Conservation (phyloP, 177 flowering plant genomes). For the Telopea speciosissima region DNA sequence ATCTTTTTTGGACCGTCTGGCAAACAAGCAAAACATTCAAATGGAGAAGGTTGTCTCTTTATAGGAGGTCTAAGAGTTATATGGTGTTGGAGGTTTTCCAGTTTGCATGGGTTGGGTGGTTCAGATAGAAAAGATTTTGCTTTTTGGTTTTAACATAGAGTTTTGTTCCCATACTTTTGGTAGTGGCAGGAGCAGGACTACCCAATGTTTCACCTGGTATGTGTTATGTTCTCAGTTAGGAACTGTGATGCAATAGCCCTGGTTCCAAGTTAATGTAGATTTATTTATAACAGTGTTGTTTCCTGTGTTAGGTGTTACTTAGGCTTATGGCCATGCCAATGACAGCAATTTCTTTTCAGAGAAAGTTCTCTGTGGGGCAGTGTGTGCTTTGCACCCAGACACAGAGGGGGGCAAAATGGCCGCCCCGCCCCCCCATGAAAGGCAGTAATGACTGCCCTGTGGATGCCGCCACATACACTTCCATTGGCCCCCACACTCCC, state of each 20-base stretch:
- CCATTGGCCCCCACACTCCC: too few relatives aligned
- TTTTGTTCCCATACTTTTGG: background rate
- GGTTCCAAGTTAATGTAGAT: background rate
- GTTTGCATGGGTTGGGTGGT: background rate
- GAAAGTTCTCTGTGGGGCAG: too few relatives aligned
- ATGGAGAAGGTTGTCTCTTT: too few relatives aligned
- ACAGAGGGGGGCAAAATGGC: too few relatives aligned
- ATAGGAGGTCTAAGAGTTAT: too few relatives aligned
- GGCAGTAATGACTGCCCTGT: too few relatives aligned
- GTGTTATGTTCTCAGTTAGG: background rate
- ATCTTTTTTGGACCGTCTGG: background rate
- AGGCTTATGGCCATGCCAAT: background rate
- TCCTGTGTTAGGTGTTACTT: background rate
- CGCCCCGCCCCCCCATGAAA: too few relatives aligned
- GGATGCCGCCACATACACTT: too few relatives aligned
- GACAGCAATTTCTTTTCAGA: background rate
- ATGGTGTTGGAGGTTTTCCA: too few relatives aligned
- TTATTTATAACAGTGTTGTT: background rate
- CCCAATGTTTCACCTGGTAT: background rate
- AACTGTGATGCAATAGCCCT: background rate
- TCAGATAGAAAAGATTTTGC: background rate
- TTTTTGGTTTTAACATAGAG: too few relatives aligned
- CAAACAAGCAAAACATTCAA: too few relatives aligned
- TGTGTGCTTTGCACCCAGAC: too few relatives aligned
- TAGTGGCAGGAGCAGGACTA: background rate